Percentiles rank a stretch among this genome's conserved stretches.
phyloP scores from a whole-genome alignment of 2,329 filamentous ascomycete species.

The Alternaria burnsii region DNA sequence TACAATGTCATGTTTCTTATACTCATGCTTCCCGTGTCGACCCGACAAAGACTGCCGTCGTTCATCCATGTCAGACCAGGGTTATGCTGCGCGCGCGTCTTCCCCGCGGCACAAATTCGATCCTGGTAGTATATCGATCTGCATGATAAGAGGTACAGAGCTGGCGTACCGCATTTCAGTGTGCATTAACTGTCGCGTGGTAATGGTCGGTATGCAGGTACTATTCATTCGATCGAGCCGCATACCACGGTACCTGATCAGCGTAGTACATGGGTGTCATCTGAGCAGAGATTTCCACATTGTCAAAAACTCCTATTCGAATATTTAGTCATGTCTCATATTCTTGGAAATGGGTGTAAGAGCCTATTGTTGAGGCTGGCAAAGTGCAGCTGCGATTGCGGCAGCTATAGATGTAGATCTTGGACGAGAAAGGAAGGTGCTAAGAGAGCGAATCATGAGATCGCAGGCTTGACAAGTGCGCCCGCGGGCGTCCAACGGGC shows the following conservation, averaged over 20 bases:
- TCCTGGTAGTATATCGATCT: conserved; percentile 21
- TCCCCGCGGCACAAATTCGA: conserved; percentile 19
- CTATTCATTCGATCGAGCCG: neutral
- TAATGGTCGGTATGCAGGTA: conserved; percentile 8
- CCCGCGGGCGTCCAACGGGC: conserved; percentile 19
- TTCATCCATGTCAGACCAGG: conserved; percentile 23
- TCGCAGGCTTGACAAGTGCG: conserved; percentile 5
- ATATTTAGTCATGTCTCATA: neutral
- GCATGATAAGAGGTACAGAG: conserved; percentile 24
- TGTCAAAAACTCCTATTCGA: neutral
- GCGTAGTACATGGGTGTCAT: neutral
- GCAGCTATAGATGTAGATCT: conserved; percentile 15
- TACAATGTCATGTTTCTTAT: conserved; percentile 19
- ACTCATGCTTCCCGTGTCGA: conserved; percentile 10
- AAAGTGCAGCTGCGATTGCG: neutral
- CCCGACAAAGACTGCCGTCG: conserved; percentile 18
- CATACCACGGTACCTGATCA: neutral
- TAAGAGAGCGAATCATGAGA: conserved; percentile 4
- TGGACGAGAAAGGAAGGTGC: conserved; percentile 32
- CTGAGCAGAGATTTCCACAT: neutral
- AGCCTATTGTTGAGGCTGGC: neutral
- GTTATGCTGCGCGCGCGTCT: conserved; percentile 3
- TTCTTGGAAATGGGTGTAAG: neutral
- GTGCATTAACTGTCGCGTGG: neutral
- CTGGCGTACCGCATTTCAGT: neutral